Evolutionary conservation across 352 stramenopile genomes (phyloP).

Genomic region (Nothophytophthora sp.): DNA sequence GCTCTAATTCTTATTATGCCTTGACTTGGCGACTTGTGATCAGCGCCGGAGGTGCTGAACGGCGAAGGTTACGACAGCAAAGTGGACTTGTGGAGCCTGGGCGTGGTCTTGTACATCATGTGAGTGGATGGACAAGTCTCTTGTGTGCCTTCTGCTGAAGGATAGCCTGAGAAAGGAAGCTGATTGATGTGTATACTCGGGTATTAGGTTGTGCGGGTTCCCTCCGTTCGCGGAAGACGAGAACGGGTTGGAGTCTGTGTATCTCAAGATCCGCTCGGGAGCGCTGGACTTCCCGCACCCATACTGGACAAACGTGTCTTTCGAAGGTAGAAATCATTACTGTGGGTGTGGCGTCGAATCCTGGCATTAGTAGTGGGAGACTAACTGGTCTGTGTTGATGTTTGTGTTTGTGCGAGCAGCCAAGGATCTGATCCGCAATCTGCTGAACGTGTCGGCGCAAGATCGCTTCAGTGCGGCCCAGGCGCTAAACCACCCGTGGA

Average conservation of each 20-base stretch:
- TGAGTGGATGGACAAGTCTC: constrained; percentile 18
- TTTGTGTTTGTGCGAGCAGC: constrained; percentile 24
- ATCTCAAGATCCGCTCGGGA: constrained; percentile 83
- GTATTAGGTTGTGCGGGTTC: constrained; percentile 71
- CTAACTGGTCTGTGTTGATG: background rate
- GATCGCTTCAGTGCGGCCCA: constrained; percentile 73
- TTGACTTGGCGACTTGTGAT: background rate
- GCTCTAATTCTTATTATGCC: constrained; percentile 2
- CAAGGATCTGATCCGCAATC: constrained; percentile 81
- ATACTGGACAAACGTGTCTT: constrained; percentile 88
- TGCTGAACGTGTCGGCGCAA: constrained; percentile 75
- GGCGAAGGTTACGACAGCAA: constrained; percentile 88
- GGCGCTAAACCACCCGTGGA: constrained; percentile 83
- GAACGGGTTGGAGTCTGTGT: constrained; percentile 79
- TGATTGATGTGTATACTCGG: background rate
- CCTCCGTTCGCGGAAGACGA: constrained; percentile 85
- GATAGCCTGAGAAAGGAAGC: no score
- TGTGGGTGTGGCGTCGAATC: no score
- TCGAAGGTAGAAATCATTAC: constrained; percentile 41
- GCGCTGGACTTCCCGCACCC: constrained; percentile 78
- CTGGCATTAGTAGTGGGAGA: no score
- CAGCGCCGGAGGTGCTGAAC: constrained; percentile 82
- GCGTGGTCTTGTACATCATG: constrained; percentile 90
- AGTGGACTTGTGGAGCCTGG: constrained; percentile 86
- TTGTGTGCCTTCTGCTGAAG: no score